Conservation (phyloP, 2,329 filamentous ascomycete species). For the Fusarium xyrophilum region DNA sequence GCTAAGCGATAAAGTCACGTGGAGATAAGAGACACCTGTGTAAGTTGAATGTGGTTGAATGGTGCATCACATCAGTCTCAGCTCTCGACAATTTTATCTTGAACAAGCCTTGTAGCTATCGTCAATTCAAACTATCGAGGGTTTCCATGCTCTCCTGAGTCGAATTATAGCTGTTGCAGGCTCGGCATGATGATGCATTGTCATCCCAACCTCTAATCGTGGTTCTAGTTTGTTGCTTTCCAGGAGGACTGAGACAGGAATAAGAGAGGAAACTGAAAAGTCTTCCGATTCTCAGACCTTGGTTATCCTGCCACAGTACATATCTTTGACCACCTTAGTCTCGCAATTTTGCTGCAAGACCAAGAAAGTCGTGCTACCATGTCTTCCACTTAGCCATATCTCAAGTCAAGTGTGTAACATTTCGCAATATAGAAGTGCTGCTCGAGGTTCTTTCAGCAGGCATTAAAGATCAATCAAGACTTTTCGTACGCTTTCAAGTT, state of each 20-base stretch:
- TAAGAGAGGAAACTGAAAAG: background rate
- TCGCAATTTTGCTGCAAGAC: background rate
- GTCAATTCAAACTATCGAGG: background rate
- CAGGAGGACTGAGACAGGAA: background rate
- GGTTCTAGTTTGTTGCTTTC: background rate
- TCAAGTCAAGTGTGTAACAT: background rate
- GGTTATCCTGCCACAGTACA: background rate
- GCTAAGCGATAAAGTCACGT: conserved; percentile 52
- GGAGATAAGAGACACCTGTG: conserved; percentile 14
- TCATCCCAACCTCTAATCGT: background rate
- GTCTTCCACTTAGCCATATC: background rate
- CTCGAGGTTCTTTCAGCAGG: background rate
- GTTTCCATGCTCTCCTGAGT: background rate
- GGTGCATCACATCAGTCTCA: background rate
- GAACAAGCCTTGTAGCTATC: background rate
- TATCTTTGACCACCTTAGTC: background rate
- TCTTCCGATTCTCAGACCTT: background rate
- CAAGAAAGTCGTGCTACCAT: background rate
- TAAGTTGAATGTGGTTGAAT: background rate
- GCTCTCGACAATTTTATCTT: background rate
- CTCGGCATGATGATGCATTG: background rate
- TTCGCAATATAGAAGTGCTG: background rate
- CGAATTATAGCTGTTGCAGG: background rate
- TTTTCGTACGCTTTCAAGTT: conserved; percentile 29
- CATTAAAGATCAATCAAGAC: conserved; percentile 7